Evolutionary conservation across 768 basidiomycete genomes (phyloP).

Genomic region (Austroboletus eburneus): DNA sequence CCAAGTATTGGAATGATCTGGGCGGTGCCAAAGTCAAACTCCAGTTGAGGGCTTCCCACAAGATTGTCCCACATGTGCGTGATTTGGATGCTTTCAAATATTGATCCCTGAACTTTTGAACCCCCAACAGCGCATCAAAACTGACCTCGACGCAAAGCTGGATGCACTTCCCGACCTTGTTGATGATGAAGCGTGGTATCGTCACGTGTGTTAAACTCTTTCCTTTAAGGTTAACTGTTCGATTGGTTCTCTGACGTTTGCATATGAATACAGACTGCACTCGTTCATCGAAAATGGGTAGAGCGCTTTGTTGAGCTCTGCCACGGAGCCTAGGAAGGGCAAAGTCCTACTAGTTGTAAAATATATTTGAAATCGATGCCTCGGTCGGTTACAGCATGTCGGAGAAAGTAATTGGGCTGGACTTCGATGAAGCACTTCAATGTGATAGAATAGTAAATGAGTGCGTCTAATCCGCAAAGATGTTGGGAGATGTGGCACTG

Average conservation of each 20-base stretch:
- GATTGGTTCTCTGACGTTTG: too few species aligned
- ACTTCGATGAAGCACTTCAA: too few species aligned
- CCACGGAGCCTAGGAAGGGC: too few species aligned
- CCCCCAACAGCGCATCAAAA: conserved; percentile 30
- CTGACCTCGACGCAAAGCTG: conserved; percentile 23
- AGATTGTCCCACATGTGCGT: conserved; percentile 40
- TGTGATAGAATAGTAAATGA: too few species aligned
- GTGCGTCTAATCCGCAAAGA: too few species aligned
- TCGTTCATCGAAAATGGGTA: conserved; percentile 20
- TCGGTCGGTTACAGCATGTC: too few species aligned
- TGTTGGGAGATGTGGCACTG: too few species aligned
- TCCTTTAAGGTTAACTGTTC: neutral
- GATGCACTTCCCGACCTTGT: conserved; percentile 32
- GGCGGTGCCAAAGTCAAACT: conserved; percentile 21
- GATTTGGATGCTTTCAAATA: neutral
- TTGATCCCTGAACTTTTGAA: neutral
- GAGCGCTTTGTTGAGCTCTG: conserved; percentile 26
- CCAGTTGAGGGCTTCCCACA: conserved; percentile 25
- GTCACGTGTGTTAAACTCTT: conserved; percentile 19
- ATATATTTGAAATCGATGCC: too few species aligned
- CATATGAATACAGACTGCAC: conserved; percentile 16
- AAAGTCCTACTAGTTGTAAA: too few species aligned
- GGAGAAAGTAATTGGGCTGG: too few species aligned
- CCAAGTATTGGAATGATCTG: conserved; percentile 30
- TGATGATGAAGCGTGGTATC: conserved; percentile 33